Base-by-base conservation (phyloP, 345 rosid genomes). In the Conringia planisiliqua region DNA sequence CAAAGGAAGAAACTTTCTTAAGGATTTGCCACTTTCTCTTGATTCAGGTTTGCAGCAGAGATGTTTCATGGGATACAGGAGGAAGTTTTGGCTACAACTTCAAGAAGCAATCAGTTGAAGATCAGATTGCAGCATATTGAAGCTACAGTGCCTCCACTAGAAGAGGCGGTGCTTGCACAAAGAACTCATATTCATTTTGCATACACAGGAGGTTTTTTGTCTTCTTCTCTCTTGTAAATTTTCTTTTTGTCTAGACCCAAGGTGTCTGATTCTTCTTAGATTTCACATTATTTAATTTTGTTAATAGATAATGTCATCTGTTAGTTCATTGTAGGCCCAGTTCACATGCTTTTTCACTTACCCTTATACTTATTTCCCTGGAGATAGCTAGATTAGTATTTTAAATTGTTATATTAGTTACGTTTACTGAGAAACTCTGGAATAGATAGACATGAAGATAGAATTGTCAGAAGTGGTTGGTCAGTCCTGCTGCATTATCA, bases 51-150 rank as follows among this genome's bases (percentile, higher is more conserved):
- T 88, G 97, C 97, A 20, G 91, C 92, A 44, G 97, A 92, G 82
- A 90, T 95, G 70, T 95, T 95, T 68, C 99, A 90, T 74, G 99
- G 94, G 7, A 78, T 95, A 80, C 99, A 92, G 72, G 97, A 92
- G 77, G 91, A 87, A 79, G 90, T 85, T 56, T 84, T 79, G 80
- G 83, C 64, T 54, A 90, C 97, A 47, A 89, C 97, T 77, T 90
- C 96, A 65, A 87, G 96, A 85, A 95, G 96, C 77, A 92, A 84
- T 75, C 89, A 84, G 27, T 82, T 95, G 74, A 80, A 57, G 76
- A 84, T 84, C 35, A 90, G 97, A 56, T 81, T 89, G 60, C 85
- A 85, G 81, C 78, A 79, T 56, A 89, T 95, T n/a, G 99, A 95
- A 85, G 85, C 92, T 78, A 82, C 90, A 51, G 85, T 95, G 50